These are phyloP conservation scores for Exophiala calicioides DNA, from an alignment of 2,329 filamentous ascomycete genomes.

Conservation along the genomic window DNA sequence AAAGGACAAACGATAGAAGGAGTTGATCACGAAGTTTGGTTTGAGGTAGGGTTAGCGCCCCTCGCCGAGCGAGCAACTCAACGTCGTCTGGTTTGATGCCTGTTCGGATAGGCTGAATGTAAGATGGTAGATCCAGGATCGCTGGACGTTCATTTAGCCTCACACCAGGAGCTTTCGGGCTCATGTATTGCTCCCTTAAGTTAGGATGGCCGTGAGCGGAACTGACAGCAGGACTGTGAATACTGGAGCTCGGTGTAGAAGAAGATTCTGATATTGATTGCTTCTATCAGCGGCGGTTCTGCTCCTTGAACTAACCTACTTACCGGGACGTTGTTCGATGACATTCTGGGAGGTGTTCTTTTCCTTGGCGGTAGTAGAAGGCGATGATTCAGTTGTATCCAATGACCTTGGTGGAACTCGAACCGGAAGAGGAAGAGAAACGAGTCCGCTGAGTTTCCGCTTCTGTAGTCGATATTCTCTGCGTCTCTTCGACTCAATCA, in stretches of 20 bases:
- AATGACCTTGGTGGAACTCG: not conserved
- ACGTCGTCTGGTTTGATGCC: constrained; percentile 6
- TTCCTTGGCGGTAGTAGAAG: too few species aligned
- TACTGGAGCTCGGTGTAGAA: too few species aligned
- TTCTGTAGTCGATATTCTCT: constrained; percentile 3
- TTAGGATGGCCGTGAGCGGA: too few species aligned
- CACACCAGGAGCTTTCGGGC: too few species aligned
- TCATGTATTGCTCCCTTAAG: not conserved
- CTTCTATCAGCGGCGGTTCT: too few species aligned
- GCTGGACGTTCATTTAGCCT: too few species aligned
- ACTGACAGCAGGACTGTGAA: too few species aligned
- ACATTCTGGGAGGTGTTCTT: too few species aligned
- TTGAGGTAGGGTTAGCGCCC: constrained; percentile 74
- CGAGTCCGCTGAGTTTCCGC: not conserved
- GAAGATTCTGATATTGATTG: too few species aligned
- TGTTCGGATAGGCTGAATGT: not conserved
- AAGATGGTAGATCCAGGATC: constrained; percentile 7
- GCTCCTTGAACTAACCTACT: too few species aligned
- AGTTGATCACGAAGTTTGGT: constrained; percentile 73
- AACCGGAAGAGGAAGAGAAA: not conserved
- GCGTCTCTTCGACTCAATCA: not conserved
- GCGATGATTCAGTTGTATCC: too few species aligned
- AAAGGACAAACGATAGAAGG: constrained; percentile 78
- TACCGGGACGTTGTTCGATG: too few species aligned
- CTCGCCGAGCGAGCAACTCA: constrained; percentile 37